Conservation (phyloP, 2,329 filamentous ascomycete species). For the Paraconiothyrium sp. region DNA sequence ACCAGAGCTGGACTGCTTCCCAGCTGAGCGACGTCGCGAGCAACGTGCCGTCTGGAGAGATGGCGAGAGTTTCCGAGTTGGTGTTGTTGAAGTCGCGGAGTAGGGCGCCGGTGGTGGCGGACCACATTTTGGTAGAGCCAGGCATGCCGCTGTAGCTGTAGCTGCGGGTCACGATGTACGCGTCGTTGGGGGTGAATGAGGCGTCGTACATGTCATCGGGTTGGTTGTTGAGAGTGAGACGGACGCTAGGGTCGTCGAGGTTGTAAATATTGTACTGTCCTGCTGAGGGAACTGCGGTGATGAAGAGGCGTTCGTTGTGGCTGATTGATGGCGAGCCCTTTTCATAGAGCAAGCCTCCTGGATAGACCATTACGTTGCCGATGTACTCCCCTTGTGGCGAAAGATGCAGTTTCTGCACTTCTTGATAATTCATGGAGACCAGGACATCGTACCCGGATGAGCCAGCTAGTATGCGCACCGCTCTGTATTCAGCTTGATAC, state of each 20-base stretch:
- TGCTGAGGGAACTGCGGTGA: background rate
- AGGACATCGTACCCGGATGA: background rate
- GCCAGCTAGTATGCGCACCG: background rate
- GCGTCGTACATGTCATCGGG: background rate
- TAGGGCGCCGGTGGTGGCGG: background rate
- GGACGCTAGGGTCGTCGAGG: slow-evolving; percentile 1
- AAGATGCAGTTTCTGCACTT: slow-evolving; percentile 3
- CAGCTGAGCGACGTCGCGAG: background rate
- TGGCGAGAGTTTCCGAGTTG: background rate
- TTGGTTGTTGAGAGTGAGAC: background rate
- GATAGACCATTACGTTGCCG: slow-evolving; percentile 1
- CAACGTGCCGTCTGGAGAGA: slow-evolving; percentile 15
- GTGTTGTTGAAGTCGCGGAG: slow-evolving; percentile 4
- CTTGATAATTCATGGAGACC: background rate
- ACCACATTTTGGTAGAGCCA: background rate
- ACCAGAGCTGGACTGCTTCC: slow-evolving; percentile 6
- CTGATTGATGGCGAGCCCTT: background rate
- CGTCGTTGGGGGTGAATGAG: background rate
- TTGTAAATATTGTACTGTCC: slow-evolving; percentile 3
- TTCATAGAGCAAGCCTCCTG: slow-evolving; percentile 4
- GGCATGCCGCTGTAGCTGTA: background rate
- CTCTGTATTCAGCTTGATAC: background rate
- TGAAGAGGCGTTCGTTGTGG: slow-evolving; percentile 3
- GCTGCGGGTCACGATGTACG: background rate
- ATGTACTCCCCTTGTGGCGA: background rate